Base-by-base conservation (phyloP, 148 eudicot species). In the Rhododendron henanense region DNA sequence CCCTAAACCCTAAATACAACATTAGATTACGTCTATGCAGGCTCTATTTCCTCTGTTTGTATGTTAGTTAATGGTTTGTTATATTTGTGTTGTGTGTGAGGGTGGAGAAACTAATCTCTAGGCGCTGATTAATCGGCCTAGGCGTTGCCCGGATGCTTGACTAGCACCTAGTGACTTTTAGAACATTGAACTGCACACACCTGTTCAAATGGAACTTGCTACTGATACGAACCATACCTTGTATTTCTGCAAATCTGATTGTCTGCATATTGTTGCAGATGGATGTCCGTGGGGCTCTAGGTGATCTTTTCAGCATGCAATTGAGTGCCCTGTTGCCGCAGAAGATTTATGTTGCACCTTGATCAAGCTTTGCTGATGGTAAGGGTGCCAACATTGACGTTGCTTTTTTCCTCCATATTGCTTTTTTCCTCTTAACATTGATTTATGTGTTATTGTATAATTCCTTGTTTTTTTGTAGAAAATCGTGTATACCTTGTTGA, bases 271-370 rank as follows among this genome's bases (percentile, higher is more conserved):
- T 87, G 78, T 7, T 85, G 69, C 93, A 96, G 99, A 96, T 94
- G 97, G 97, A 95, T 87, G 96, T 96, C 80, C 99, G 97, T 53
- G 94, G 95, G 79, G 97, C 99, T 16, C 90, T 96, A 50, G 95
- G 97, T 15, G 96, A 95, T 87, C 94, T 96, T 87, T 95, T 94
- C 91, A 92, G 91, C 86, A 89, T 83, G 91, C 99, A 96, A 71
- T 89, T 96, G 87, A 92, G 84, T 21, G 71, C 91, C 41, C 83
- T 96, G 21, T 81, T 96, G 85, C 92, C 95, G 76, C 83, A 91
- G 91, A 48, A 45, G 88, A 83, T 48, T 81, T 88, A 45, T 81
- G 84, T 67, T 74, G 84, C 51, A 33, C 44, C 39, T 65, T 84
- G 57, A 45, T 71, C 63, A 55, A 51, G 80, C 84, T 86, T 48